These are phyloP conservation scores for Urtica urens DNA, from an alignment of 306 rosid species.

Conservation along the genomic window DNA sequence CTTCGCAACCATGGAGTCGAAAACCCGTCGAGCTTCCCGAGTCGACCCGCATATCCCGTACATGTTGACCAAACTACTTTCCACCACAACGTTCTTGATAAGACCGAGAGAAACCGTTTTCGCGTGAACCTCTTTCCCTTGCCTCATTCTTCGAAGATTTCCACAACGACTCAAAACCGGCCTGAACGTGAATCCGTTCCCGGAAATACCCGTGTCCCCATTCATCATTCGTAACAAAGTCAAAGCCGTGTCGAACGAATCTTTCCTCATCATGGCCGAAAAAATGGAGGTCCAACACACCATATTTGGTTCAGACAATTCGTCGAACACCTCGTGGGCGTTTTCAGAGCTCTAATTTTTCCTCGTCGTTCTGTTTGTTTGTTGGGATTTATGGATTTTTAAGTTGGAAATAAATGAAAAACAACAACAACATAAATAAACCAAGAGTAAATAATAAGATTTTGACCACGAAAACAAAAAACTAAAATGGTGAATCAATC, in stretches of 20 bases:
- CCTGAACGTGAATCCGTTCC: constrained; percentile 66
- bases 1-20: constrained; percentile 50
- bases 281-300: constrained; percentile 69
- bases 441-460: no score
- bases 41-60: constrained; percentile 75
- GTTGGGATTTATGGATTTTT: no score
- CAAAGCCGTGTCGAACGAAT: constrained; percentile 50
- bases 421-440: no score
- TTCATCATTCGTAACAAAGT: constrained; percentile 36
- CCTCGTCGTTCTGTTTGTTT: no score
- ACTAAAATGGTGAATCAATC: no score
- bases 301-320: constrained; percentile 41
- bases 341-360: constrained; percentile 22
- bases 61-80: constrained; percentile 83
- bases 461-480: no score
- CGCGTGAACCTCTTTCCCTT: constrained; percentile 56
- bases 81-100: constrained; percentile 59
- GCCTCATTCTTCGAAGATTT: constrained; percentile 55
- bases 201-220: constrained; percentile 31
- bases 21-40: constrained; percentile 31
- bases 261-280: constrained; percentile 49
- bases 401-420: no score
- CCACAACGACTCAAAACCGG: constrained; percentile 58
- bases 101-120: constrained; percentile 43
- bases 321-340: constrained; percentile 52